Conservation (phyloP, 1,284 basidiomycete species). For the Leccinum laetum region DNA sequence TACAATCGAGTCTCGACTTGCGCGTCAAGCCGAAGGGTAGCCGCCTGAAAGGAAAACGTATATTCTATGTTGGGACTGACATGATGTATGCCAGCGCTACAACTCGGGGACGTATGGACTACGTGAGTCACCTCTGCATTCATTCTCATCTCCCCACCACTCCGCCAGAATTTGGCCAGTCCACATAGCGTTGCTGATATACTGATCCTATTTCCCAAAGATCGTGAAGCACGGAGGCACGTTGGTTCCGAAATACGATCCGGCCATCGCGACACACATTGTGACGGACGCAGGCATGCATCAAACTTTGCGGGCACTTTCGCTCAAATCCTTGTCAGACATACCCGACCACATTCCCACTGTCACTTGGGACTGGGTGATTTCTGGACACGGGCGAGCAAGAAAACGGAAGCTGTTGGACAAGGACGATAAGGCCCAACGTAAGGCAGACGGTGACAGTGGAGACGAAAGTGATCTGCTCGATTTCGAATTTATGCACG, state of each 20-base stretch:
- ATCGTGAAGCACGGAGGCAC: constrained; percentile 58
- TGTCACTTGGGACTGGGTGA: constrained; percentile 62
- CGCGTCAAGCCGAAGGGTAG: constrained; percentile 21
- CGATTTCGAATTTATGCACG: constrained; percentile 43
- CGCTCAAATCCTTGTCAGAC: constrained; percentile 47
- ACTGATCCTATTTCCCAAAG: constrained; percentile 34
- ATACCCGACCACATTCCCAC: constrained; percentile 64
- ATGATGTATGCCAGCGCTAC: constrained; percentile 46
- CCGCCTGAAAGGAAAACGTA: constrained; percentile 49
- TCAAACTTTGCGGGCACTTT: constrained; percentile 38
- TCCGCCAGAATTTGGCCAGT: background rate
- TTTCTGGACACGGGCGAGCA: constrained; percentile 23
- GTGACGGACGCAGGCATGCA: constrained; percentile 46
- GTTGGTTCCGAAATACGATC: constrained; percentile 55
- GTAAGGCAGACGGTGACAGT: constrained; percentile 1
- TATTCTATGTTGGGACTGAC: constrained; percentile 63
- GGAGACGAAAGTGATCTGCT: constrained; percentile 16
- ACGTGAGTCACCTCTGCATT: constrained; percentile 37
- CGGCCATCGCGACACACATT: constrained; percentile 58
- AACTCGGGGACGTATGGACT: constrained; percentile 58
- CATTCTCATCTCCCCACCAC: background rate
- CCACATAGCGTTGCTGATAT: background rate
- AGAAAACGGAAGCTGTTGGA: constrained; percentile 6
- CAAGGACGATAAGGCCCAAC: background rate
- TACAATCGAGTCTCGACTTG: constrained; percentile 29